Evolutionary conservation across 2,329 filamentous ascomycete genomes (phyloP).

Genomic region (Aspergillus intermedius): DNA sequence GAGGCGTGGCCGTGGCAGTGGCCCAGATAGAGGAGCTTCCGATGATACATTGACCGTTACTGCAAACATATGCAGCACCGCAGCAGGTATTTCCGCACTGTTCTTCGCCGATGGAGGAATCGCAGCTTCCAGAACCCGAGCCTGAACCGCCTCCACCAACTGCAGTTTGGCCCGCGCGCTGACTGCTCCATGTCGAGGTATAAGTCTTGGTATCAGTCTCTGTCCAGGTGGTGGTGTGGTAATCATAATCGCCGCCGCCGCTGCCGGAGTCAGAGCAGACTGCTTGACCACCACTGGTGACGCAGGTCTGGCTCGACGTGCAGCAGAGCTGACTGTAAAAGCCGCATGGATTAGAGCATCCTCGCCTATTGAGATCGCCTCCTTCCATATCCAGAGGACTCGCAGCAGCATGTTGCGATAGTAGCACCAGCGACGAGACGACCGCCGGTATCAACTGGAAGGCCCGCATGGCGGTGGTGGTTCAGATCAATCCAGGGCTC

Average conservation of each 20-base stretch:
- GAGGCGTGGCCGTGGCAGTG: constrained; percentile 33
- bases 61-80: constrained; percentile 38
- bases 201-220: constrained; percentile 49
- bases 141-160: not conserved
- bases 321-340: constrained; percentile 49
- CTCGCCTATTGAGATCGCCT: constrained; percentile 19
- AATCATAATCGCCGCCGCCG: constrained; percentile 40
- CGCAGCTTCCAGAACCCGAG: constrained; percentile 35
- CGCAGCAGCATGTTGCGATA: constrained; percentile 20
- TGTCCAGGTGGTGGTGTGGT: constrained; percentile 52
- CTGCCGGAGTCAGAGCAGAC: constrained; percentile 30
- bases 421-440: constrained; percentile 23
- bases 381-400: constrained; percentile 24
- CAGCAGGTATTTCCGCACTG: constrained; percentile 42
- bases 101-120: constrained; percentile 38
- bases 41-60: constrained; percentile 33
- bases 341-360: constrained; percentile 48
- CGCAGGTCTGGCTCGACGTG: constrained; percentile 39
- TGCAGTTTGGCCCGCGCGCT: constrained; percentile 16
- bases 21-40: constrained; percentile 36
- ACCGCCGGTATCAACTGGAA: constrained; percentile 17
- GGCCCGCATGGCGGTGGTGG: constrained; percentile 24
- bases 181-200: constrained; percentile 49
- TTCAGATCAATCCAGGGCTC: not conserved
- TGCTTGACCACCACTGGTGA: constrained; percentile 44